Evolutionary conservation across 148 eudicot genomes (phyloP).

Genomic region (Rhododendron kiyosumense): DNA sequence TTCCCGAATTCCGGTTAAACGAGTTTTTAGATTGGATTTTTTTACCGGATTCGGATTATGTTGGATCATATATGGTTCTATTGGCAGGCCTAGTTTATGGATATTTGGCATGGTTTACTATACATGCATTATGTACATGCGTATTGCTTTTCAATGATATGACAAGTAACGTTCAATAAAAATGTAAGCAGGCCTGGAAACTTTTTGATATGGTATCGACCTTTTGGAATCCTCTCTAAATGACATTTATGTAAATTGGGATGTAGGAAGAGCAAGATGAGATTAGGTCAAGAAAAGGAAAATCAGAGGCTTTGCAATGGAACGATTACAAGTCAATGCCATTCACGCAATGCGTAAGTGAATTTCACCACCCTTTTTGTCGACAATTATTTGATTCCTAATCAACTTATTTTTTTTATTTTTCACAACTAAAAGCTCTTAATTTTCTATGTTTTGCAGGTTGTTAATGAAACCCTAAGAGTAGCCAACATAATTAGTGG

Average conservation of each 20-base stretch:
- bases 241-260: neutral
- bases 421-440: neutral
- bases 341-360: conserved; percentile 95
- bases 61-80: neutral
- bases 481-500: conserved; percentile 93
- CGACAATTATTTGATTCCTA: neutral
- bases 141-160: neutral
- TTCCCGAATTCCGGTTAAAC: neutral
- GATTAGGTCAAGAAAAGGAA: conserved; percentile 55
- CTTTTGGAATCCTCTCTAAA: neutral
- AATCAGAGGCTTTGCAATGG: conserved; percentile 62
- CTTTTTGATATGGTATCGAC: neutral
- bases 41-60: neutral
- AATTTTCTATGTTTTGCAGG: conserved; percentile 35
- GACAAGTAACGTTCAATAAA: neutral
- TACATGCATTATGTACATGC: neutral
- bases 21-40: neutral
- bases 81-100: neutral
- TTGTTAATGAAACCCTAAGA: conserved; percentile 83
- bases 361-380: neutral
- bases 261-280: conserved; percentile 76
- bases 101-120: neutral
- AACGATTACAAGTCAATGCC: conserved; percentile 91
- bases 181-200: neutral
- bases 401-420: neutral